Conservation (phyloP, 139 green algal species). For the Monoraphidium neglectum region DNA sequence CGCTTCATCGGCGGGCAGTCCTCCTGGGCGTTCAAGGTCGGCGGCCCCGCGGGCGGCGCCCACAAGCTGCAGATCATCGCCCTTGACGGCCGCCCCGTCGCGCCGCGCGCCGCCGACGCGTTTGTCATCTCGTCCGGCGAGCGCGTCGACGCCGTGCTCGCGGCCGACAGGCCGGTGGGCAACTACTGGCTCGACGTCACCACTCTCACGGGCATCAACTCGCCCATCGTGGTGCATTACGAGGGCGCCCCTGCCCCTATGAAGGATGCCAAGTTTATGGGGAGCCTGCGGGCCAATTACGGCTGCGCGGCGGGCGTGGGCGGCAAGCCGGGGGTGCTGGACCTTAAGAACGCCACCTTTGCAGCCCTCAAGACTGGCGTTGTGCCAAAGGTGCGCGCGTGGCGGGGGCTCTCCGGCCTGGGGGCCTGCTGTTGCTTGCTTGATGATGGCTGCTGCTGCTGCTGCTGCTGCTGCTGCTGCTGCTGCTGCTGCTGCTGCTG, state of each 20-base stretch:
- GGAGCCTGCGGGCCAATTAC: neutral
- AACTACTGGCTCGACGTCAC: slow-evolving; percentile 32
- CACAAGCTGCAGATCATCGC: slow-evolving; percentile 2
- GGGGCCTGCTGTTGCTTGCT: neutral
- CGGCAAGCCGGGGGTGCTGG: neutral
- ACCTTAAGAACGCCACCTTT: slow-evolving; percentile 6
- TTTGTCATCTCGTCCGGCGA: slow-evolving; percentile 15
- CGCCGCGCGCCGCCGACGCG: neutral
- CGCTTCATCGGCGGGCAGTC: slow-evolving; percentile 6
- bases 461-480: neutral
- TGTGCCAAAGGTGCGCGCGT: neutral
- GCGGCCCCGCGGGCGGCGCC: neutral
- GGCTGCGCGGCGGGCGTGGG: neutral
- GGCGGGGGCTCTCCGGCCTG: neutral
- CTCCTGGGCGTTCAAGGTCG: neutral
- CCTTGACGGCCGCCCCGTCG: slow-evolving; percentile 4
- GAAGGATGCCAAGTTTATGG: neutral
- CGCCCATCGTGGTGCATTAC: slow-evolving; percentile 22
- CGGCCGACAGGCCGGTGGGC: slow-evolving; percentile 3
- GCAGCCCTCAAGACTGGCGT: too few relatives aligned
- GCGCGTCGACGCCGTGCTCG: slow-evolving; percentile 2
- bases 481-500: too few relatives aligned
- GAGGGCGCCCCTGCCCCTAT: slow-evolving; percentile 18
- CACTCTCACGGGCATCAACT: slow-evolving; percentile 3
- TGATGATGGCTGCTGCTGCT: neutral